phyloP scores from a whole-genome alignment of 176 grass and related monocot species.

The Metroxylon sagu region DNA sequence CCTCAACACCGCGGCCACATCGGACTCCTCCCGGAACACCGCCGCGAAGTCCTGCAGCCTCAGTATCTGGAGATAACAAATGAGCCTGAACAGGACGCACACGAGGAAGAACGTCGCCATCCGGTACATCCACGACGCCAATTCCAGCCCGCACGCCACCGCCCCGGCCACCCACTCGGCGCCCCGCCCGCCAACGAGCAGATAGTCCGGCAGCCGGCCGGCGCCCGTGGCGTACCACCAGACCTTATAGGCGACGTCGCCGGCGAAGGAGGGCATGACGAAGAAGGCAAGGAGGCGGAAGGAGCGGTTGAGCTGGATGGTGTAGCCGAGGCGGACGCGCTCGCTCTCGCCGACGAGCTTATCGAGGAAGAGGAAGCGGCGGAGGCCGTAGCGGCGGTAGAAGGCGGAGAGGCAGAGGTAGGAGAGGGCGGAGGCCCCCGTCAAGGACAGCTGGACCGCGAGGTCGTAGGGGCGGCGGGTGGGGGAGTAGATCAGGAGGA shows the following conservation, averaged over 20 bases:
- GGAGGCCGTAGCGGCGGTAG: conserved; percentile 36
- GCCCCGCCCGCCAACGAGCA: conserved; percentile 27
- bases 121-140: conserved; percentile 68
- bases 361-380: conserved; percentile 72
- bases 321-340: conserved; percentile 46
- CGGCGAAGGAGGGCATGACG: conserved; percentile 44
- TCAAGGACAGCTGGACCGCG: conserved; percentile 52
- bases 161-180: background rate
- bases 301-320: conserved; percentile 28
- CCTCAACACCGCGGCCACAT: conserved; percentile 41
- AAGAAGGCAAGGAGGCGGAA: conserved; percentile 53
- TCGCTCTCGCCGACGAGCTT: conserved; percentile 42
- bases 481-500: conserved; percentile 9
- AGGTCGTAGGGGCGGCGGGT: conserved; percentile 40
- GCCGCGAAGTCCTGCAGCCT: conserved; percentile 68
- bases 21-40: conserved; percentile 46
- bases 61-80: conserved; percentile 77
- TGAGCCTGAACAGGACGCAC: conserved; percentile 67
- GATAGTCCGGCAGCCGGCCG: conserved; percentile 1
- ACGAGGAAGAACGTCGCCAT: conserved; percentile 56
- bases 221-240: conserved; percentile 39
- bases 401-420: conserved; percentile 45
- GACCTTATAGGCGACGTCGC: conserved; percentile 59
- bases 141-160: conserved; percentile 44
- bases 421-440: conserved; percentile 30